Conservation (phyloP, 129 eudicot species). For the sunflower (Helianthus annuus) region DNA sequence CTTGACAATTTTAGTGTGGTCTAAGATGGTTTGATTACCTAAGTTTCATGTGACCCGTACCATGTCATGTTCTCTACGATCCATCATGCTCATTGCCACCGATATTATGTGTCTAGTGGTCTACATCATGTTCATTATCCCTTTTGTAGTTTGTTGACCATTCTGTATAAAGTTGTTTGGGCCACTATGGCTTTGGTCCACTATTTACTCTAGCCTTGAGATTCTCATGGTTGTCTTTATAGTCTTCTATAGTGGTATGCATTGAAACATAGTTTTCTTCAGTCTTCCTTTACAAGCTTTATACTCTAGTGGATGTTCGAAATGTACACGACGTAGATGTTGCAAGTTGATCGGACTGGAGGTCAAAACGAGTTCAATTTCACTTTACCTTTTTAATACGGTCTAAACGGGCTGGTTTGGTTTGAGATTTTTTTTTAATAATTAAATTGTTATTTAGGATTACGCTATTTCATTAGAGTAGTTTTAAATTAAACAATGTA, state of each 20-base stretch:
- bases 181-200: slow-evolving; percentile 26
- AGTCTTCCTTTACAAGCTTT: not conserved
- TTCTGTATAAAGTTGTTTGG: slow-evolving; percentile 25
- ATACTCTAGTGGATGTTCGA: slow-evolving; percentile 3
- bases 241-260: slow-evolving; percentile 11
- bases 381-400: not conserved
- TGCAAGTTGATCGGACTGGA: not conserved
- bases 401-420: not conserved
- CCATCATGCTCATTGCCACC: not conserved
- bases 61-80: not conserved
- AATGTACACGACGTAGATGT: not conserved
- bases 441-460: not conserved
- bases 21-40: slow-evolving; percentile 7
- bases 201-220: not conserved
- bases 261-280: not conserved
- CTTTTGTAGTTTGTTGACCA: slow-evolving; percentile 4
- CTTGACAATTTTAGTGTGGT: not conserved
- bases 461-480: not conserved
- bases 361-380: not conserved
- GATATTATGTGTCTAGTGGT: slow-evolving; percentile 4
- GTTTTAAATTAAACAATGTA: not conserved
- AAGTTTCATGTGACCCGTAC: not conserved
- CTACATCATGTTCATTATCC: slow-evolving; percentile 18
- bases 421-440: not conserved
- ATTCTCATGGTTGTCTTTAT: not conserved